Evolutionary conservation across 768 basidiomycete species (phyloP).

Genomic region (Phanerochaete sordida): DNA sequence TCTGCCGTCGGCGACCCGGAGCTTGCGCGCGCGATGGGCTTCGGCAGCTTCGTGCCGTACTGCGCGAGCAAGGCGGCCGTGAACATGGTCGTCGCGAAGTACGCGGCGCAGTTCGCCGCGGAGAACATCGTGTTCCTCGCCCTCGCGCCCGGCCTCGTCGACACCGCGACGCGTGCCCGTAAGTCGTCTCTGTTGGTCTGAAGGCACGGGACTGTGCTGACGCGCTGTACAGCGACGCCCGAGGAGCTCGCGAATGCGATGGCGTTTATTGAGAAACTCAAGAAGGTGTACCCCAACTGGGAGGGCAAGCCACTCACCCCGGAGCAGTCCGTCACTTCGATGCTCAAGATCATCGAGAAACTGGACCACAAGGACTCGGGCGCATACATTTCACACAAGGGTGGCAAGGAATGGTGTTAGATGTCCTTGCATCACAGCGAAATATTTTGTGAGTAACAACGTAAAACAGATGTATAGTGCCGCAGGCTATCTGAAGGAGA

Average conservation of each 20-base stretch:
- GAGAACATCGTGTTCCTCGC: constrained; percentile 36
- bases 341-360: constrained; percentile 15
- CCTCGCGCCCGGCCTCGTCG: constrained; percentile 35
- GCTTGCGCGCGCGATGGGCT: constrained; percentile 16
- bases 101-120: constrained; percentile 26
- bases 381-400: constrained; percentile 22
- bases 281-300: constrained; percentile 15
- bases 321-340: constrained; percentile 13
- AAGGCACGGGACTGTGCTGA: not conserved
- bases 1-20: constrained; percentile 29
- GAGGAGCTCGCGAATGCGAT: constrained; percentile 9
- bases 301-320: constrained; percentile 15
- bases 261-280: constrained; percentile 5
- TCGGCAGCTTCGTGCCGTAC: constrained; percentile 23
- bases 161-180: constrained; percentile 22
- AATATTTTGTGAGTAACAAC: too few species aligned
- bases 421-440: too few species aligned
- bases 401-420: constrained; percentile 22
- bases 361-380: constrained; percentile 16
- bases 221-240: constrained; percentile 6
- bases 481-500: too few species aligned
- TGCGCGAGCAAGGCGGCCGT: constrained; percentile 34
- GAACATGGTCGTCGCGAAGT: constrained; percentile 35
- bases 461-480: too few species aligned
- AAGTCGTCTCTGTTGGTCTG: not conserved